Evolutionary conservation across 1,284 basidiomycete species (phyloP), one percentile per base, ranked within the genome.

Genomic region (Ustilago shanxiensis): DNA sequence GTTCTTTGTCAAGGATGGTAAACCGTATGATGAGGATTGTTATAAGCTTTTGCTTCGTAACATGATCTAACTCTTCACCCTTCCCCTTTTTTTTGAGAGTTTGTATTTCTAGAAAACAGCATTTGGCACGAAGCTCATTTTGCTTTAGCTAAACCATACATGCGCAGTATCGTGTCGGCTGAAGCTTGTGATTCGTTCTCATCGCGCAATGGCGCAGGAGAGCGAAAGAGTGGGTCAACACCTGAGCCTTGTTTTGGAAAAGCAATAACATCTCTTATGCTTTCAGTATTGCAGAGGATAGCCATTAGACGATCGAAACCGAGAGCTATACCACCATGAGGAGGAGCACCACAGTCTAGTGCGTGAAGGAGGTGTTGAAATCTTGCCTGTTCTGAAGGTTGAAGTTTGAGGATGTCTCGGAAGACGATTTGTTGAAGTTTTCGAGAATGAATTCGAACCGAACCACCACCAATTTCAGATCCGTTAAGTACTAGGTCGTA

Each of bases 401-500:
- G 89, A 61, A 97, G 88, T 89, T 93, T 89, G 28, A 98, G 88
- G 35, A 96, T 88, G 41, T 93, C 87, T 33, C 88, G 88, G 86
- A 98, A 92, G 62, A 98, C 91, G 82, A 91, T 89, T 72, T 94
- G 91, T 84, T 98, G 95, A 90, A 97, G 91, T 35, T 83, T 86
- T 1, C 92, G 90, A 86, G 96, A 94, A 85, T 98, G 95, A 44
- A 98, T 91, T 79, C 95, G 91, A 65, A 98, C 95, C 33, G 92
- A 94, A 13, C 95, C 95, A 31, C 95, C 95, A 28, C 94, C 95
- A 74, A 98, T 93, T 88, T 98, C 95, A 66, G 92, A 90, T 2
- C 95, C 95, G 86, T 98, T 94, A 68, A 98, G 87, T n/a, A 98
- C 95, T 49, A 98, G 91, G 88, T 98, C 95, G 84, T 98, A 98